phyloP scores from a whole-genome alignment of 2,329 filamentous ascomycete species.

The Amylocarpus encephaloides region DNA sequence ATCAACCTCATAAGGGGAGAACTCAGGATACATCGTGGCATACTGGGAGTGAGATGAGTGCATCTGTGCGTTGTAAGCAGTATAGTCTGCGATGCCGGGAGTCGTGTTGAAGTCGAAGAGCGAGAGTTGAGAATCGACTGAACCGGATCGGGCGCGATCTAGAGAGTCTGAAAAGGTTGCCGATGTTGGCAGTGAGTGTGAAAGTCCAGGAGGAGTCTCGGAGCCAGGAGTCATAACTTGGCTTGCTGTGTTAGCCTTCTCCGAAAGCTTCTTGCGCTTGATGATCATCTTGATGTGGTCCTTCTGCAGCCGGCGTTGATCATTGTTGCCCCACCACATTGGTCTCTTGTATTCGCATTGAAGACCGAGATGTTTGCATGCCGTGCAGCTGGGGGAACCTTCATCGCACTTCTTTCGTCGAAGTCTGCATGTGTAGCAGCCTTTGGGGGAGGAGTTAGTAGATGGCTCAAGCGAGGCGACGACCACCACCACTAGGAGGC shows the following conservation, averaged over 20 bases:
- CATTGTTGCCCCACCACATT: constrained; percentile 95
- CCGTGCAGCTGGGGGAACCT: constrained; percentile 54
- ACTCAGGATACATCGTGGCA: constrained; percentile 44
- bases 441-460: constrained; percentile 34
- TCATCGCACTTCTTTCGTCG: constrained; percentile 66
- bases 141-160: constrained; percentile 66
- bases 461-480: constrained; percentile 49
- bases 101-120: constrained; percentile 66
- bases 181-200: constrained; percentile 75
- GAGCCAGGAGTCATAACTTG: constrained; percentile 42
- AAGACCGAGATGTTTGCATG: constrained; percentile 66
- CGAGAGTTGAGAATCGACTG: constrained; percentile 73
- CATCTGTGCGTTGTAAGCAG: constrained; percentile 57
- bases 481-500: constrained; percentile 26
- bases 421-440: constrained; percentile 63
- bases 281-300: constrained; percentile 96
- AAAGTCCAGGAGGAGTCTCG: constrained; percentile 69
- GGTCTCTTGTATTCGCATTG: constrained; percentile 95
- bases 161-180: constrained; percentile 72
- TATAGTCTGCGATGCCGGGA: constrained; percentile 48
- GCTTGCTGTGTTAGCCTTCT: constrained; percentile 58
- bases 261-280: constrained; percentile 89
- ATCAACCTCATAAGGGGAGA: constrained; percentile 83
- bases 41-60: constrained; percentile 45
- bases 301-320: constrained; percentile 79